Evolutionary conservation across 176 grass and related monocot species (phyloP).

Genomic region (Zoysia japonica): DNA sequence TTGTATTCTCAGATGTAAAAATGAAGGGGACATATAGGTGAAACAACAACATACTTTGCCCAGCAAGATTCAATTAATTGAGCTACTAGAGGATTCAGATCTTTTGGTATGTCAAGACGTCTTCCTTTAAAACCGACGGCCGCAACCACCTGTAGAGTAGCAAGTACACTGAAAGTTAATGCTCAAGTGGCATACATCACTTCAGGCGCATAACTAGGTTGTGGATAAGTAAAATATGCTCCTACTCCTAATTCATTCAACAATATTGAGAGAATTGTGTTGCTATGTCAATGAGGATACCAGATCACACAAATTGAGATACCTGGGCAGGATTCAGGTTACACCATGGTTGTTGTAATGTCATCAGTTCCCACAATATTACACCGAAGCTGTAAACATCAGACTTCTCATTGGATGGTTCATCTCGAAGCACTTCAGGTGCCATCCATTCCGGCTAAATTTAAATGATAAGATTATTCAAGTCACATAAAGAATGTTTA

Average conservation of each 20-base stretch:
- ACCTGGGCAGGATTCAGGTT: slow-evolving; percentile 86
- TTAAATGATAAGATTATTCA: slow-evolving; percentile 25
- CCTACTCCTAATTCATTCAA: neutral
- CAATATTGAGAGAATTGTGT: neutral
- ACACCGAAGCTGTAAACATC: slow-evolving; percentile 92
- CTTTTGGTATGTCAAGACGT: slow-evolving; percentile 82
- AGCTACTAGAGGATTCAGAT: slow-evolving; percentile 78
- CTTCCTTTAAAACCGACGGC: slow-evolving; percentile 91
- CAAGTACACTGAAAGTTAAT: neutral
- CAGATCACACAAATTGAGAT: neutral
- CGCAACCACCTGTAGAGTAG: slow-evolving; percentile 72
- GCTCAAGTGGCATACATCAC: neutral
- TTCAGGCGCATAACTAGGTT: slow-evolving; percentile 18
- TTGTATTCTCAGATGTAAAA: neutral
- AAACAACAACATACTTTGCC: slow-evolving; percentile 60
- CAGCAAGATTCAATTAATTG: slow-evolving; percentile 80
- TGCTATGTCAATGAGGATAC: neutral
- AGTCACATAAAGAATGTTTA: neutral
- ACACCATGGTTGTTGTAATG: slow-evolving; percentile 93
- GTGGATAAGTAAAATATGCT: slow-evolving; percentile 1
- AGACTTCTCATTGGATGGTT: slow-evolving; percentile 97
- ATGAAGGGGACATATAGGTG: slow-evolving; percentile 14
- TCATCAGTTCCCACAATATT: slow-evolving; percentile 96
- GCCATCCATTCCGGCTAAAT: slow-evolving; percentile 99
- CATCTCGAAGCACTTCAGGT: slow-evolving; percentile 86